These are phyloP conservation scores for Aspergillus quadrilineatus DNA, from an alignment of 2,329 filamentous ascomycete genomes.

Conservation along the genomic window DNA sequence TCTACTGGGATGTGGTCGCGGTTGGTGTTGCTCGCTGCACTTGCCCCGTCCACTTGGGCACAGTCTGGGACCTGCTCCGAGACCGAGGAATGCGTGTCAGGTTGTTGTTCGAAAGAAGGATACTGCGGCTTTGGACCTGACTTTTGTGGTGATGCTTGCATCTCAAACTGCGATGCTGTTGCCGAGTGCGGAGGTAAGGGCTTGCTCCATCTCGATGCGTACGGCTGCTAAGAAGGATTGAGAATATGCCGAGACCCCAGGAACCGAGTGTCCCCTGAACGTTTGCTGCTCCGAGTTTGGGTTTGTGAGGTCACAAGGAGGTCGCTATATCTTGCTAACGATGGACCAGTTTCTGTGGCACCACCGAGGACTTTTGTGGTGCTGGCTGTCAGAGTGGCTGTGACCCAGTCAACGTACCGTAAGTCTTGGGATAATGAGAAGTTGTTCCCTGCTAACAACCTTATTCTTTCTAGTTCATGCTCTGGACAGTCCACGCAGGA, in stretches of 20 bases:
- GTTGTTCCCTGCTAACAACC: background rate
- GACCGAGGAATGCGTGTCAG: background rate
- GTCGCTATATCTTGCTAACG: background rate
- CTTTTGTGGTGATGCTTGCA: constrained; percentile 22
- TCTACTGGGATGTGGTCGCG: no score
- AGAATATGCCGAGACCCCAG: constrained; percentile 10
- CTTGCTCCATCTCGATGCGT: background rate
- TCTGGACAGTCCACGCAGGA: constrained; percentile 4
- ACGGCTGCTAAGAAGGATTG: background rate
- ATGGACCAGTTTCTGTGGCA: constrained; percentile 12
- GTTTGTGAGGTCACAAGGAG: background rate
- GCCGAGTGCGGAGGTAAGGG: constrained; percentile 17
- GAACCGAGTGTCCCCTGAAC: constrained; percentile 14
- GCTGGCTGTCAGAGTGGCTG: constrained; percentile 11
- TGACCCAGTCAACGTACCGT: constrained; percentile 1
- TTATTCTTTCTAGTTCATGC: background rate
- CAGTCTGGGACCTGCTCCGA: background rate
- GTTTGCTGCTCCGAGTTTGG: constrained; percentile 19
- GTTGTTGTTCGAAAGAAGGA: background rate
- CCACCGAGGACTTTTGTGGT: constrained; percentile 14
- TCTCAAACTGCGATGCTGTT: constrained; percentile 17
- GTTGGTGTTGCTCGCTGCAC: no score
- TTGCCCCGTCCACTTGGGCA: no score
- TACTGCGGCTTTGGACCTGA: constrained; percentile 21
- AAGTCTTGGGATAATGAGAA: no score